Percentiles rank a stretch among this genome's conserved stretches.
These are phyloP conservation scores for Populus hybrid DNA, from an alignment of 441 rosid species.

Conservation along the genomic window DNA sequence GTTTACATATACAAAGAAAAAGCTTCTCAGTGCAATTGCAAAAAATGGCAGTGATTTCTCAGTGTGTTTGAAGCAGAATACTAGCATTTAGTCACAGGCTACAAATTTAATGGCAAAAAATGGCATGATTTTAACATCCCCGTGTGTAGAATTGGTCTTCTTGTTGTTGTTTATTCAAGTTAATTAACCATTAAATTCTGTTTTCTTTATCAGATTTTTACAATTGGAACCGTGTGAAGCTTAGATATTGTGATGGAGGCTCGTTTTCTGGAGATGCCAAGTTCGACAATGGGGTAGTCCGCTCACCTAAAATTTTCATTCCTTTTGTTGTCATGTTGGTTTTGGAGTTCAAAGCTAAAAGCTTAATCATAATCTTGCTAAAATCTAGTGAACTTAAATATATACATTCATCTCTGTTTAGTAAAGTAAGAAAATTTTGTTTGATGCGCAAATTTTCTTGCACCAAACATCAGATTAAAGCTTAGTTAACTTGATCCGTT, in stretches of 20 bases:
- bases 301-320: background rate
- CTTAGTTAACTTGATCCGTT: slow-evolving; percentile 9
- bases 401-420: background rate
- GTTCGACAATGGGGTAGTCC: slow-evolving; percentile 63
- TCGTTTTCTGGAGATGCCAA: slow-evolving; percentile 83
- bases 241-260: slow-evolving; percentile 95
- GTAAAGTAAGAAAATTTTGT: background rate
- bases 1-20: too few species aligned
- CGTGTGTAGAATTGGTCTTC: background rate
- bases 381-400: background rate
- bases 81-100: too few species aligned
- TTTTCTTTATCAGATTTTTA: slow-evolving; percentile 64
- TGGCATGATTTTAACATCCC: background rate
- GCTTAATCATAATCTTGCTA: background rate
- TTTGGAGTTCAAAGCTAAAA: background rate
- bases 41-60: too few species aligned
- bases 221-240: slow-evolving; percentile 93
- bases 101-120: background rate
- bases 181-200: background rate
- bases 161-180: background rate
- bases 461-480: background rate
- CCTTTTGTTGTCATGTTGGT: too few species aligned
- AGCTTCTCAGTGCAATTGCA: too few species aligned
- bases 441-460: background rate
- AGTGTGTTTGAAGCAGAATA: too few species aligned